phyloP scores from a whole-genome alignment of 2,329 filamentous ascomycete genomes.

The Cryphonectria naterciae region DNA sequence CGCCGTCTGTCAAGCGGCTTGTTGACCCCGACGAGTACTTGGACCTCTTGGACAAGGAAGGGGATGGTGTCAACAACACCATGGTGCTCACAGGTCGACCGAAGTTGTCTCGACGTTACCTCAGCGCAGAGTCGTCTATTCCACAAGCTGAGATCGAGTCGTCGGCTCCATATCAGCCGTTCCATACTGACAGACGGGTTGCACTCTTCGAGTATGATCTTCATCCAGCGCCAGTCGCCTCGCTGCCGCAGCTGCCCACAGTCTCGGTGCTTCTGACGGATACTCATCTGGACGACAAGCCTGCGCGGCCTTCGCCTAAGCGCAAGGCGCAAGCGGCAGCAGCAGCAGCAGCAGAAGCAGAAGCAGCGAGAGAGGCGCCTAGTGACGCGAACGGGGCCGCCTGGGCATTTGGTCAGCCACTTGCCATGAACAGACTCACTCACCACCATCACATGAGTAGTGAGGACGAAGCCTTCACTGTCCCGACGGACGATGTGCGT shows the following conservation, averaged over 20 bases:
- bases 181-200: constrained; percentile 88
- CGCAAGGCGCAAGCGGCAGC: constrained; percentile 36
- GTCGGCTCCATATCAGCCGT: constrained; percentile 92
- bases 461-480: constrained; percentile 56
- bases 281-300: constrained; percentile 45
- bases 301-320: constrained; percentile 32
- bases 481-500: constrained; percentile 57
- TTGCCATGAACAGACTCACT: constrained; percentile 56
- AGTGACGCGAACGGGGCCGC: constrained; percentile 30
- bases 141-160: constrained; percentile 90
- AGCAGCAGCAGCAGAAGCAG: constrained; percentile 32
- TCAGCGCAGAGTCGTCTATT: constrained; percentile 64
- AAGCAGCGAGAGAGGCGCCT: constrained; percentile 11
- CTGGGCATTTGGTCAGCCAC: constrained; percentile 66
- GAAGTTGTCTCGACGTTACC: constrained; percentile 43
- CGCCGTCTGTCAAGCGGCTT: constrained; percentile 59
- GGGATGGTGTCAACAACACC: constrained; percentile 60
- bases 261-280: constrained; percentile 47
- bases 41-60: constrained; percentile 56
- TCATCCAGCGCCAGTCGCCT: constrained; percentile 18
- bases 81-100: constrained; percentile 53
- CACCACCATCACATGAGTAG: constrained; percentile 50
- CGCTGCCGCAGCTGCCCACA: constrained; percentile 37
- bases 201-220: constrained; percentile 69
- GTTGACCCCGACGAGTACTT: constrained; percentile 61